phyloP scores from a whole-genome alignment of 1,284 basidiomycete species.

The Sporisorium reilianum region DNA sequence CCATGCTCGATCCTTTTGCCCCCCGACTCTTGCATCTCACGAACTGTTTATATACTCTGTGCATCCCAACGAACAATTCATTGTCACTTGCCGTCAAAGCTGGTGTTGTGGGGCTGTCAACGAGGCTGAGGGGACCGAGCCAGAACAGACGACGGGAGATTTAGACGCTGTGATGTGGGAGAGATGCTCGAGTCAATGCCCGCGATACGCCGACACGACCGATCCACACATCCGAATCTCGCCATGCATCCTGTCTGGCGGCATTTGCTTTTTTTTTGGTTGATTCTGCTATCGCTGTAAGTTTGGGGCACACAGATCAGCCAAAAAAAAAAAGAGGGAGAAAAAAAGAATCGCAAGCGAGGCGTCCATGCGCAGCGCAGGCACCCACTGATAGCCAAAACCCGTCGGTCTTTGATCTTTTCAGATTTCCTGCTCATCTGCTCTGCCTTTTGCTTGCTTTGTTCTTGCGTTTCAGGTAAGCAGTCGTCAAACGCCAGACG shows the following conservation, averaged over 20 bases:
- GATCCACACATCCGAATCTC: not conserved
- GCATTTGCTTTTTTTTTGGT: not conserved
- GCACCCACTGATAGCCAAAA: conserved; percentile 33
- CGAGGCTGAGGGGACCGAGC: not conserved
- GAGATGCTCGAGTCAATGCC: too few relatives aligned
- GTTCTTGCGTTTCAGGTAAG: not conserved
- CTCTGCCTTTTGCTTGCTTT: too few relatives aligned
- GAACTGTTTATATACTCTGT: not conserved
- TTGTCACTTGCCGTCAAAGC: not conserved
- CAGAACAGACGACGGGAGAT: too few relatives aligned
- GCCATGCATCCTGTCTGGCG: not conserved
- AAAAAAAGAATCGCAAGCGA: not conserved
- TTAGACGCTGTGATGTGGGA: too few relatives aligned
- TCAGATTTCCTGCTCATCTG: not conserved
- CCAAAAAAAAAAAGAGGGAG: not conserved
- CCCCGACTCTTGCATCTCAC: not conserved
- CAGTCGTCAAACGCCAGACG: not conserved
- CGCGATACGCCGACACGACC: not conserved
- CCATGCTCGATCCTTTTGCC: not conserved
- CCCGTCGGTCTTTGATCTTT: conserved; percentile 32
- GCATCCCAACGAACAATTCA: conserved; percentile 9
- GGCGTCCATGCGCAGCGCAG: too few relatives aligned
- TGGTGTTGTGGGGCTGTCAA: not conserved
- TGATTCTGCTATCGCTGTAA: not conserved
- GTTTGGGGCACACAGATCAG: conserved; percentile 7